Evolutionary conservation across 495 filamentous ascomycete genomes (phyloP).

Genomic region (Podospora bellae-mahoneyi): DNA sequence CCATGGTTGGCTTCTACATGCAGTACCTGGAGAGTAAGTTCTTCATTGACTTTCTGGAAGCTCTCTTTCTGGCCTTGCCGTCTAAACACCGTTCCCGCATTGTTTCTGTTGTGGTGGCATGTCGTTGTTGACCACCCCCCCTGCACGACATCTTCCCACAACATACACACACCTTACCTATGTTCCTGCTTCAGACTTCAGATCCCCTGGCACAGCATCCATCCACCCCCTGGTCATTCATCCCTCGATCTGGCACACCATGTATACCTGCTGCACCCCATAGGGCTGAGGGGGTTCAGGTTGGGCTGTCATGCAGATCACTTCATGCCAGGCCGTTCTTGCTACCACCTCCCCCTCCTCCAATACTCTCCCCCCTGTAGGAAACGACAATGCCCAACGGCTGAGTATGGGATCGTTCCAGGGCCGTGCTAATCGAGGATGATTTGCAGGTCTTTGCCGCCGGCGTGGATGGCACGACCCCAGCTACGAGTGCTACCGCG

Average conservation of each 20-base stretch:
- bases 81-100: slow-evolving; percentile 21
- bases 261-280: slow-evolving; percentile 14
- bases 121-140: slow-evolving; percentile 22
- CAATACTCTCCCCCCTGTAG: neutral
- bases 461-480: slow-evolving; percentile 95
- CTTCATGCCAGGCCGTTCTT: slow-evolving; percentile 35
- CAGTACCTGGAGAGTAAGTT: slow-evolving; percentile 62
- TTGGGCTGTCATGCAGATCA: slow-evolving; percentile 49
- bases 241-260: slow-evolving; percentile 20
- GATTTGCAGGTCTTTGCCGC: slow-evolving; percentile 80
- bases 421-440: slow-evolving; percentile 40
- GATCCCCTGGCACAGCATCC: slow-evolving; percentile 23
- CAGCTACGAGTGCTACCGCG: slow-evolving; percentile 76
- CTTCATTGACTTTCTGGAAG: slow-evolving; percentile 23
- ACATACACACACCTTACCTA: slow-evolving; percentile 9
- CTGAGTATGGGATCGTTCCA: slow-evolving; percentile 18
- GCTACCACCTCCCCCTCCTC: slow-evolving; percentile 23
- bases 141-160: slow-evolving; percentile 30
- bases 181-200: slow-evolving; percentile 27
- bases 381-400: slow-evolving; percentile 25
- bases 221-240: slow-evolving; percentile 13
- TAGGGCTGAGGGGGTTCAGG: slow-evolving; percentile 39
- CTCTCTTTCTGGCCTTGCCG: neutral
- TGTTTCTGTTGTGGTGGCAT: slow-evolving; percentile 26
- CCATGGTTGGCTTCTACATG: slow-evolving; percentile 60